A percentile compares a stretch with the other conserved stretches of the same genome.
Conservation (phyloP, 2,329 filamentous ascomycete genomes). For the Chrysoporthe puriensis region DNA sequence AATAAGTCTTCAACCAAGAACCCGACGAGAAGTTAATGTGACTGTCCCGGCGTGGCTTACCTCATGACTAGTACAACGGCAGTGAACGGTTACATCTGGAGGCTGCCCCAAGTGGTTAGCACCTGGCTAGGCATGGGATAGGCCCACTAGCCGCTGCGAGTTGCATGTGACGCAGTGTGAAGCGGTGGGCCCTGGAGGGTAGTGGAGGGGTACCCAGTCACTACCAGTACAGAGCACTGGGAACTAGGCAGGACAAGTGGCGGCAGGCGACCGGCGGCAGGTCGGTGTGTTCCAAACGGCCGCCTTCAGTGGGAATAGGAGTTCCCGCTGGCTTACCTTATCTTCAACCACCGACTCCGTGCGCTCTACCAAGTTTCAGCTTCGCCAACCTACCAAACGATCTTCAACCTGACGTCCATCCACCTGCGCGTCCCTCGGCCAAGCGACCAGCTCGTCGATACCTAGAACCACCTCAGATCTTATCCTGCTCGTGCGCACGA, state of each 20-base stretch:
- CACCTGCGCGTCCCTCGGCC: not conserved
- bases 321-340: conserved; percentile 2
- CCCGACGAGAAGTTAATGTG: not conserved
- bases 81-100: too few species aligned
- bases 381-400: conserved; percentile 2
- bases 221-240: not conserved
- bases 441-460: not conserved
- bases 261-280: conserved; percentile 9
- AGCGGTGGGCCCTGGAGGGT: conserved; percentile 5
- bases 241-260: not conserved
- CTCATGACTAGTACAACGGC: not conserved
- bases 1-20: not conserved
- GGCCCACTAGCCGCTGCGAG: conserved; percentile 3
- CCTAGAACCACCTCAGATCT: not conserved
- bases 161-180: conserved; percentile 10
- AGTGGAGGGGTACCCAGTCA: not conserved
- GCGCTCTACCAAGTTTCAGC: conserved; percentile 19
- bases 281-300: conserved; percentile 1
- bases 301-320: conserved; percentile 8
- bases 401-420: not conserved
- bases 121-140: not conserved
- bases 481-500: conserved; percentile 2
- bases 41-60: conserved; percentile 3
- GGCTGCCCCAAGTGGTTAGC: not conserved
- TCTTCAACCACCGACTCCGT: conserved; percentile 1